Percentiles rank a stretch among this genome's conserved stretches.
These are phyloP conservation scores for Tympanopsis confertula DNA, from an alignment of 2,329 filamentous ascomycete species.

Conservation along the genomic window DNA sequence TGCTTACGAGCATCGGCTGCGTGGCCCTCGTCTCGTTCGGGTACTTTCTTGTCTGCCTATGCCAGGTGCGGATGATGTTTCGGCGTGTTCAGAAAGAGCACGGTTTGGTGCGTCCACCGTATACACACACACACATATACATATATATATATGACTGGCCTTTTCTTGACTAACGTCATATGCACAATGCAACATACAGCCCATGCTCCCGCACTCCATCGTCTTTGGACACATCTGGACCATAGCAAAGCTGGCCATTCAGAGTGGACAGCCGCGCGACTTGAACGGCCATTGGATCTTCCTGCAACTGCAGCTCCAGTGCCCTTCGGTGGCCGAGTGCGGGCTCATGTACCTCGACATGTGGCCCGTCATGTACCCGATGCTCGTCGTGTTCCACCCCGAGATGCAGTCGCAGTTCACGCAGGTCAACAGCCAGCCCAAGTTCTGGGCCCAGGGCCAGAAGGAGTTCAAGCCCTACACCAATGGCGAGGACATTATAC, in stretches of 20 bases:
- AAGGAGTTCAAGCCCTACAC: constrained; percentile 15
- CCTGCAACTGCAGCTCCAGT: constrained; percentile 12
- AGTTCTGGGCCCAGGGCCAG: constrained; percentile 14
- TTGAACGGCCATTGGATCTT: constrained; percentile 11
- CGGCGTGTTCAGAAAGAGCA: constrained; percentile 11
- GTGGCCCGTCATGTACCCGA: constrained; percentile 21
- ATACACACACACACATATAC: neutral
- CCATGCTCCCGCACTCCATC: constrained; percentile 19
- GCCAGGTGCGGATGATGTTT: constrained; percentile 12
- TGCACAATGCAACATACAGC: constrained; percentile 5
- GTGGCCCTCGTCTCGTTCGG: constrained; percentile 3
- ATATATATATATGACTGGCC: neutral
- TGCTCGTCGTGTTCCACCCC: constrained; percentile 22
- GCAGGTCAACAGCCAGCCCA: constrained; percentile 20
- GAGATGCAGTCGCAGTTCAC: constrained; percentile 23
- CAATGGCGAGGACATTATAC: constrained; percentile 17
- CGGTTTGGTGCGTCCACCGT: constrained; percentile 12
- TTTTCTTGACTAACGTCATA: neutral
- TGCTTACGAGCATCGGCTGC: neutral
- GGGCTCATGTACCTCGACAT: constrained; percentile 22
- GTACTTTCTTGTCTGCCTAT: constrained; percentile 13
- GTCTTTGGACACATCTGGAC: constrained; percentile 17
- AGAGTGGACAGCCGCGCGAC: constrained; percentile 11
- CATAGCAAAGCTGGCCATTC: constrained; percentile 12
- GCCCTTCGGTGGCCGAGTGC: constrained; percentile 13